Percentiles rank a stretch among this genome's conserved stretches.
Conservation (phyloP, 129 eudicot species). For the Flaveria trinervia region DNA sequence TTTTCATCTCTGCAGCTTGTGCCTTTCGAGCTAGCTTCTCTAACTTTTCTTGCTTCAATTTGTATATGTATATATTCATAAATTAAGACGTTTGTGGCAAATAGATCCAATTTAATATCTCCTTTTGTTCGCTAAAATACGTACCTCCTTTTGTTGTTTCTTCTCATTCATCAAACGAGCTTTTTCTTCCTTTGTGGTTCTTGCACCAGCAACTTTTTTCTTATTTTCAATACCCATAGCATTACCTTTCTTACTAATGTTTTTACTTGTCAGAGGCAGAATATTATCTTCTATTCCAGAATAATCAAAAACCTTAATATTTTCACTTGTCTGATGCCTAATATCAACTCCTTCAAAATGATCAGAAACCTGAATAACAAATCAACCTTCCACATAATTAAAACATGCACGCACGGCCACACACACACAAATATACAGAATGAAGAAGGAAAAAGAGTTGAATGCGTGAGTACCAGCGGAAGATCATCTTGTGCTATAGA, state of each 20-base stretch:
- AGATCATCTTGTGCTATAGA: constrained; percentile 36
- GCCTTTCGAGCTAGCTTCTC: constrained; percentile 72
- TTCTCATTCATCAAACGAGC: constrained; percentile 63
- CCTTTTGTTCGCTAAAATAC: constrained; percentile 19
- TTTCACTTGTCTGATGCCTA: constrained; percentile 24
- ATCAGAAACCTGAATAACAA: constrained; percentile 39
- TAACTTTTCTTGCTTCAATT: constrained; percentile 67
- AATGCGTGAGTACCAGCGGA: constrained; percentile 46
- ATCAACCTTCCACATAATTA: constrained; percentile 11
- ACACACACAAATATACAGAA: not conserved
- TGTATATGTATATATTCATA: constrained; percentile 26
- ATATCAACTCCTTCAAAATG: constrained; percentile 37
- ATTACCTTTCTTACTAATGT: constrained; percentile 27
- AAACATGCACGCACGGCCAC: not conserved
- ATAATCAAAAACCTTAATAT: constrained; percentile 33
- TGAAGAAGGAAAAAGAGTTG: not conserved
- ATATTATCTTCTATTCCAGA: constrained; percentile 39
- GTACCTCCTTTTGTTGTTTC: constrained; percentile 72
- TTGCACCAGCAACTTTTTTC: constrained; percentile 34
- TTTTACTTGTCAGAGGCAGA: constrained; percentile 27
- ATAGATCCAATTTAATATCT: not conserved
- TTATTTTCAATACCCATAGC: constrained; percentile 26
- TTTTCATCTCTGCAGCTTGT: constrained; percentile 76
- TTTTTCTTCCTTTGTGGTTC: constrained; percentile 62
- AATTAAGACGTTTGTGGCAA: not conserved